Percentiles rank a stretch among this genome's conserved stretches.
Conservation (phyloP, 495 filamentous ascomycete genomes). For the Aspergillus bertholletiae region DNA sequence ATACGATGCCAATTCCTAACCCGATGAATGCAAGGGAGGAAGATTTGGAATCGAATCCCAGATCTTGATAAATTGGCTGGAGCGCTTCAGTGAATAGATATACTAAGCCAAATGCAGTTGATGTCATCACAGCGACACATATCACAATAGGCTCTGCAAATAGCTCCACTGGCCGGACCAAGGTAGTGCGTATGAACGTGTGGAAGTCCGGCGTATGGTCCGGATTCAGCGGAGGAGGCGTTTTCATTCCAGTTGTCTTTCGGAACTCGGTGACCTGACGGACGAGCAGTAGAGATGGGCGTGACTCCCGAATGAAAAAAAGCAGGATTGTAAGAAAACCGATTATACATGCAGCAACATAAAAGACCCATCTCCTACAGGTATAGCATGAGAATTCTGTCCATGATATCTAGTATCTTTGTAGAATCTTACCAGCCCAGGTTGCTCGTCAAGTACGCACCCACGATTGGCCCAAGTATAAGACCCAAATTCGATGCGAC, state of each 20-base stretch:
- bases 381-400: not conserved
- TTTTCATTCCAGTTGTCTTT: slow-evolving; percentile 11
- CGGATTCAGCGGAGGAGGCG: slow-evolving; percentile 28
- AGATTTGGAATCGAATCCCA: slow-evolving; percentile 32
- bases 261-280: slow-evolving; percentile 21
- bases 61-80: slow-evolving; percentile 38
- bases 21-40: slow-evolving; percentile 45
- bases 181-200: slow-evolving; percentile 30
- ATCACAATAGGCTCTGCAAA: slow-evolving; percentile 47
- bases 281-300: slow-evolving; percentile 35
- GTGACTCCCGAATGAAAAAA: slow-evolving; percentile 33
- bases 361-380: slow-evolving; percentile 42
- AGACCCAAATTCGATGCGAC: slow-evolving; percentile 35
- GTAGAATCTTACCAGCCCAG: slow-evolving; percentile 28
- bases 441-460: slow-evolving; percentile 29
- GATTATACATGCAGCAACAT: slow-evolving; percentile 32
- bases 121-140: slow-evolving; percentile 34
- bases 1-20: slow-evolving; percentile 37
- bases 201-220: slow-evolving; percentile 34
- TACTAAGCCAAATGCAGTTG: slow-evolving; percentile 42
- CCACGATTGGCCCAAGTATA: slow-evolving; percentile 37
- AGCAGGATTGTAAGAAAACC: slow-evolving; percentile 21
- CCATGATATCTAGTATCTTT: no score
- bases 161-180: slow-evolving; percentile 37
- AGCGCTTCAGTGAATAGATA: slow-evolving; percentile 53